Base-by-base conservation (phyloP, 306 rosid genomes). In the Medicago lupulina region DNA sequence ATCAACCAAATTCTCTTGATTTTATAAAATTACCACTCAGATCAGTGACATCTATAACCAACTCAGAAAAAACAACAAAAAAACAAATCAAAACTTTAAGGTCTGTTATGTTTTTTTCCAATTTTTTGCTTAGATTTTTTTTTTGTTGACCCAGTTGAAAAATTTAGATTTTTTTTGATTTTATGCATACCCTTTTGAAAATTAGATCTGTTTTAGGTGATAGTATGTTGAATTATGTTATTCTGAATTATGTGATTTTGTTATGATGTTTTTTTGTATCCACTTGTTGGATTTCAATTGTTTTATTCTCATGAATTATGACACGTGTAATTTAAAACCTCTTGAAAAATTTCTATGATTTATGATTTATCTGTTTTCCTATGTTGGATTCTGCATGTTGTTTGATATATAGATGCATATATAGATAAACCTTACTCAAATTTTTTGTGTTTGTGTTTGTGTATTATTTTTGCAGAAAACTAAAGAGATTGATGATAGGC, bases 1-100 rank as follows among this genome's bases (percentile, higher is more conserved):
- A 77, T 59, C 43, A 81, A 34, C 84, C 36, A 18, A 43, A 50
- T 49, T 77, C 68, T 65, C 59, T 79, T 79, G 76, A 57, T 64
- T 19, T 19, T 25, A 69, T 62, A 64, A 44, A 55, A 77, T 16
- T 5, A 71, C 80, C 82, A 78, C 81, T 84, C 86, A 84, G 84
- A 88, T 88, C 91, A 83, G 81, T 77, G 58, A 47, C 55, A 49
- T 46, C 69, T 39, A 65, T 46, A 86, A 67, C 79, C 89, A 65
- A 76, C 76, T 74, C 75, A 78, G 53, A 63, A 41, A 68, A 68
- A 55, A 43, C 64, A 38, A 7, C 3, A 13, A 31, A 40, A 39
- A 67, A 41, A 5, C 23, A 65, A 47, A 47, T 46, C 16, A 77
- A 6, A 49, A 46, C 63, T 1, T 64, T 75, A 70, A 70, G 81